Evolutionary conservation across 2,329 filamentous ascomycete species (phyloP), one percentile per base, ranked within the genome.

Genomic region (Penicillium sp.): DNA sequence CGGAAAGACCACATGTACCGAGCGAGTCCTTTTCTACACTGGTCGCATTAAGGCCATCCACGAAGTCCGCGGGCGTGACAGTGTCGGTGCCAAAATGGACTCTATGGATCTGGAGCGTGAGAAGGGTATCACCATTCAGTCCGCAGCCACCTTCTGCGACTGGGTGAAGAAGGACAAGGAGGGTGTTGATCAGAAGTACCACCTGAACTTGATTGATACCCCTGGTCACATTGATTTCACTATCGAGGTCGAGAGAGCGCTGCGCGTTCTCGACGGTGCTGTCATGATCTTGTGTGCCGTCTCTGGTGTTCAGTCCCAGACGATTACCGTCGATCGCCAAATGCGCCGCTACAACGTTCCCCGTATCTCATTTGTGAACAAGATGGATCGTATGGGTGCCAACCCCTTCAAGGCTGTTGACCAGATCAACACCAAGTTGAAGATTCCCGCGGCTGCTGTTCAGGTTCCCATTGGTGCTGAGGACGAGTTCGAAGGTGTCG

Each of bases 171-270:
- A 85, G 74, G 87, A 90, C 67, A 62, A 70, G 49, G 78, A 93
- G 60, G 89, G 89, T 62, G 84, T 89, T 70, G 91, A 97, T 48
- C 87, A 96, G 75, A 91, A 87, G 65, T 99, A 96, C 77, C 93
- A 99, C 74, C 87, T 99, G 81, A 99, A 99, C 77, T 81, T 99
- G 81, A 99, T 99, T 71, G 94, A 99, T 74, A 99, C 94, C 0
- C 94, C 94, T 3, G 94, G 94, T 41, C 94, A 99, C 77, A 97
- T 99, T 69, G 94, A 99, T 75, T 99, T 99, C 72, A 99, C 94
- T 13, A 97, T 99, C 62, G 94, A 99, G 77, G 94, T 99, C 44
- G 94, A 99, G 80, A 85, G 94, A 73, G 94, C 94, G 54, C 79
- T 99, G 72, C 86, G 94, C 73, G 94, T 99, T 56, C 83, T 99